These are phyloP conservation scores for Colletotrichum tamarilloi DNA, from an alignment of 2,329 filamentous ascomycete species.

Conservation along the genomic window DNA sequence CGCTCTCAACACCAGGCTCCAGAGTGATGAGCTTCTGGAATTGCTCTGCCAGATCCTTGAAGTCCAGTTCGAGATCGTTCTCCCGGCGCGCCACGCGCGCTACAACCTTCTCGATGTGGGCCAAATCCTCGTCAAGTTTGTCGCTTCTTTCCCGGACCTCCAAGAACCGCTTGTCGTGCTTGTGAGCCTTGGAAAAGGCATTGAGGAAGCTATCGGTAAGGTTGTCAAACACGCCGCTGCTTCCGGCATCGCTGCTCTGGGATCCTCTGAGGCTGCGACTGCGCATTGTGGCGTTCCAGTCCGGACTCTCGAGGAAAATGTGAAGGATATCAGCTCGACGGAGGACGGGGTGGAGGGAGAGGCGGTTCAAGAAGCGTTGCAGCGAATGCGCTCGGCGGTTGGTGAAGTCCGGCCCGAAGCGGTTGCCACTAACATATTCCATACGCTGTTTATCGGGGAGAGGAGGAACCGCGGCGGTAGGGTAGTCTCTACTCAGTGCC, in stretches of 20 bases:
- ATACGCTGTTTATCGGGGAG: conserved; percentile 99
- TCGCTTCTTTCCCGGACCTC: conserved; percentile 93
- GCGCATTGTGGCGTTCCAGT: conserved; percentile 98
- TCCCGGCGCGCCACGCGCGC: conserved; percentile 89
- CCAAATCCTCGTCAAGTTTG: conserved; percentile 93
- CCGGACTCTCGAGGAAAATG: conserved; percentile 89
- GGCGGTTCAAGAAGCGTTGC: conserved; percentile 87
- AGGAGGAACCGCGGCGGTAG: conserved; percentile 91
- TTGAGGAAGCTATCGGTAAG: conserved; percentile 98
- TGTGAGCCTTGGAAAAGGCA: conserved; percentile 95
- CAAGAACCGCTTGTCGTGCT: conserved; percentile 92
- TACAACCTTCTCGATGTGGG: conserved; percentile 95
- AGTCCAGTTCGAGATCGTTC: conserved; percentile 86
- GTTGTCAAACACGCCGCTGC: conserved; percentile 87
- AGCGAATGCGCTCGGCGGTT: conserved; percentile 88
- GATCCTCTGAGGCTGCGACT: conserved; percentile 76
- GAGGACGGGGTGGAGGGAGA: conserved; percentile 89
- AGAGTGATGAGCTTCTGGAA: conserved; percentile 93
- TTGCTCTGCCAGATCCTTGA: conserved; percentile 89
- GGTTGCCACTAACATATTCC: conserved; percentile 96
- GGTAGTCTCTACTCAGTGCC: conserved; percentile 86
- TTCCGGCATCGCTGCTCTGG: conserved; percentile 58
- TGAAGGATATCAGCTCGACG: conserved; percentile 85
- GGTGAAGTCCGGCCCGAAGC: conserved; percentile 94
- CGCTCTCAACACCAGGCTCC: conserved; percentile 85